Evolutionary conservation across 2,329 filamentous ascomycete genomes (phyloP).

Genomic region (Chrysoporthe puriensis): DNA sequence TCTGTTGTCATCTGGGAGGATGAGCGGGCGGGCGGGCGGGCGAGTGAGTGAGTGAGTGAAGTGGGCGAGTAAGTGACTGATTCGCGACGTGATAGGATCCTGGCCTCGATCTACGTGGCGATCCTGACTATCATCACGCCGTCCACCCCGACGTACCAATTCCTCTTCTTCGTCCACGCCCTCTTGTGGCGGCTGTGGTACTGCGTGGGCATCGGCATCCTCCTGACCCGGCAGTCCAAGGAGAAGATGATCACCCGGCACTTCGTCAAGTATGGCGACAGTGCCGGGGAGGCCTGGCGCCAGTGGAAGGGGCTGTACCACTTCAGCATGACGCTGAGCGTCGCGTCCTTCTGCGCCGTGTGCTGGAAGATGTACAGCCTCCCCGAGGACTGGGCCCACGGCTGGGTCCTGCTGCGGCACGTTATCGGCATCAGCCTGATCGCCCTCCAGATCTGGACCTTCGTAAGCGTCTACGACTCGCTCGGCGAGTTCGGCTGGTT

Average conservation of each 20-base stretch:
- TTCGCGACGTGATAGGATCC: slow-evolving; percentile 44
- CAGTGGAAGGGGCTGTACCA: slow-evolving; percentile 98
- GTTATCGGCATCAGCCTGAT: slow-evolving; percentile 81
- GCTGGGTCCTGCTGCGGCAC: slow-evolving; percentile 84
- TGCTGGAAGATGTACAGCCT: slow-evolving; percentile 95
- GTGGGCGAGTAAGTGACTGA: neutral
- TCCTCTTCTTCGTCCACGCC: slow-evolving; percentile 80
- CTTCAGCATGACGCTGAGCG: slow-evolving; percentile 87
- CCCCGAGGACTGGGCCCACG: slow-evolving; percentile 85
- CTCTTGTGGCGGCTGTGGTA: slow-evolving; percentile 89
- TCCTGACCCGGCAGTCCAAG: slow-evolving; percentile 84
- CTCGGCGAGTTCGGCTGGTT: slow-evolving; percentile 99
- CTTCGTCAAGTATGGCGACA: slow-evolving; percentile 96
- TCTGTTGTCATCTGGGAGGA: neutral
- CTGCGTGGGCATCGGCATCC: slow-evolving; percentile 80
- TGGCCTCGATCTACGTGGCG: slow-evolving; percentile 77
- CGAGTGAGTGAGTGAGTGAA: too few species aligned
- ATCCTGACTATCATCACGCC: slow-evolving; percentile 76
- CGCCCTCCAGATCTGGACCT: slow-evolving; percentile 89
- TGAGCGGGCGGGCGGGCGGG: too few species aligned
- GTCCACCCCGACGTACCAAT: slow-evolving; percentile 73
- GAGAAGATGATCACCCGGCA: slow-evolving; percentile 95
- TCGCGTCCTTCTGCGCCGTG: slow-evolving; percentile 84
- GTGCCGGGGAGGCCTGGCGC: slow-evolving; percentile 86
- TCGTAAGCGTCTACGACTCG: slow-evolving; percentile 90